phyloP scores from a whole-genome alignment of 805 yeast species.

The Candida suzukii region DNA sequence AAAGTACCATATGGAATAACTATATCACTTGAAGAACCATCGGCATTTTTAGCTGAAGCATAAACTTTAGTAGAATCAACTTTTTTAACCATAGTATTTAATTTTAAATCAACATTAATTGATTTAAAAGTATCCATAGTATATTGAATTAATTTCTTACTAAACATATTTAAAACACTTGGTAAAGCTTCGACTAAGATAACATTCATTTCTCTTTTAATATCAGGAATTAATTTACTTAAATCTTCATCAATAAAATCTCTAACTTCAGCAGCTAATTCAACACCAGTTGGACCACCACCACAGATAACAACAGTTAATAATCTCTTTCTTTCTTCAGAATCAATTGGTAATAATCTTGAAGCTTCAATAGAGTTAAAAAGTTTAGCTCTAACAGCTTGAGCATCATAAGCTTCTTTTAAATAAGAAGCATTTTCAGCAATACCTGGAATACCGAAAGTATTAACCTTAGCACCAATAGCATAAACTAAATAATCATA shows the following conservation, averaged over 20 bases:
- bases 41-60: slow-evolving; percentile 60
- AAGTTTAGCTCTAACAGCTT: slow-evolving; percentile 71
- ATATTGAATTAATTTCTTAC: slow-evolving; percentile 62
- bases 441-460: slow-evolving; percentile 94
- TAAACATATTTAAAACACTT: slow-evolving; percentile 73
- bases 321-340: slow-evolving; percentile 75
- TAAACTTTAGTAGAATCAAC: slow-evolving; percentile 67
- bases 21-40: slow-evolving; percentile 53
- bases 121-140: slow-evolving; percentile 70
- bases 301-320: slow-evolving; percentile 90
- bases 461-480: slow-evolving; percentile 92
- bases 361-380: slow-evolving; percentile 91
- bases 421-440: slow-evolving; percentile 80
- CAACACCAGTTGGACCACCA: slow-evolving; percentile 99
- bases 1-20: slow-evolving; percentile 82
- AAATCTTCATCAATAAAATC: slow-evolving; percentile 92
- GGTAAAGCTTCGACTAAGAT: slow-evolving; percentile 88
- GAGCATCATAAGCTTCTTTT: slow-evolving; percentile 86
- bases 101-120: slow-evolving; percentile 63
- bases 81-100: slow-evolving; percentile 83
- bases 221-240: slow-evolving; percentile 80
- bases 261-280: slow-evolving; percentile 92
- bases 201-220: slow-evolving; percentile 75
- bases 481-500: slow-evolving; percentile 88
- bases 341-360: slow-evolving; percentile 60